Percentiles rank a stretch among this genome's conserved stretches.
These are phyloP conservation scores for Dictyostelium capitatum DNA, from an alignment of 78 protist species.

Conservation along the genomic window DNA sequence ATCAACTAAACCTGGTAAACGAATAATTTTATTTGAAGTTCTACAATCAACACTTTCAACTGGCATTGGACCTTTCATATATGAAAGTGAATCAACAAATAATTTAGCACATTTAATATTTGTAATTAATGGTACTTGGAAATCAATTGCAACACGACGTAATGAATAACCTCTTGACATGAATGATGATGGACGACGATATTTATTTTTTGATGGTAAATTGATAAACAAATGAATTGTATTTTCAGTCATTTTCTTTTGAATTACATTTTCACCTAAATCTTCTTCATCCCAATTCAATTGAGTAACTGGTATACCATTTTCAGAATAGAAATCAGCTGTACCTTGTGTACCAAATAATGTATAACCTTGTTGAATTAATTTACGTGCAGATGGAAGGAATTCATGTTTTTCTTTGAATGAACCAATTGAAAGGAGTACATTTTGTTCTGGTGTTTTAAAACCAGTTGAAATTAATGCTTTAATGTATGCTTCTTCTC, in stretches of 20 bases:
- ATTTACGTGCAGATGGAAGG: conserved; percentile 78
- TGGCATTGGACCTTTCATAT: conserved; percentile 55
- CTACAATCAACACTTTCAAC: conserved; percentile 70
- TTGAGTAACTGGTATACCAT: conserved; percentile 74
- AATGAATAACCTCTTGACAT: conserved; percentile 91
- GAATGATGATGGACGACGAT: conserved; percentile 91
- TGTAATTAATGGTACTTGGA: conserved; percentile 91
- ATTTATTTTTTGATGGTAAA: conserved; percentile 90
- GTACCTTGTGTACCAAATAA: conserved; percentile 89
- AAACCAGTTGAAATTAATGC: conserved; percentile 94
- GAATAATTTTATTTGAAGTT: conserved; percentile 25
- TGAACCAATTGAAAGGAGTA: conserved; percentile 93
- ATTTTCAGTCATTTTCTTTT: conserved; percentile 45
- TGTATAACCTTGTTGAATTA: conserved; percentile 84
- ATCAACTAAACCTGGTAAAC: conserved; percentile 86
- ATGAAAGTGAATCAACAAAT: conserved; percentile 84
- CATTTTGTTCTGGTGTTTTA: conserved; percentile 74
- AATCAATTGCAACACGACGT: conserved; percentile 94
- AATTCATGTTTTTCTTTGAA: conserved; percentile 90
- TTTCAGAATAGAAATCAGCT: conserved; percentile 84
- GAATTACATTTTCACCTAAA: conserved; percentile 26
- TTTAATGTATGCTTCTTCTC: conserved; percentile 96
- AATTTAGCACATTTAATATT: conserved; percentile 95
- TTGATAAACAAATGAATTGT: conserved; percentile 90
- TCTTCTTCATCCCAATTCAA: conserved; percentile 75